phyloP scores from a whole-genome alignment of 2,329 filamentous ascomycete genomes.

The Trichoderma afroharzianum region DNA sequence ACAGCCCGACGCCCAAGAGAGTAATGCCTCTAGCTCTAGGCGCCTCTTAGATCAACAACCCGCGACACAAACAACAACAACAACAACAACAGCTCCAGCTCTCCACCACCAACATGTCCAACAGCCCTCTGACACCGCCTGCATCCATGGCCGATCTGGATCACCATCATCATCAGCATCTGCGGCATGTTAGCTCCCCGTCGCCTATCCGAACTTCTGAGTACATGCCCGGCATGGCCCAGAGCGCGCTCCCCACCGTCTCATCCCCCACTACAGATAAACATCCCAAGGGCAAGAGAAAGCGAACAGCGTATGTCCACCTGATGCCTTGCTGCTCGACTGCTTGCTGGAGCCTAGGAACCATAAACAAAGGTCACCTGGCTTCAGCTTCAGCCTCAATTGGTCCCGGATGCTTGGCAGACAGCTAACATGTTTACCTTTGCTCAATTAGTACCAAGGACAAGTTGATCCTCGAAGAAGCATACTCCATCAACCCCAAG shows the following conservation, averaged over 20 bases:
- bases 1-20: neutral
- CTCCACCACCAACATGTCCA: conserved; percentile 22
- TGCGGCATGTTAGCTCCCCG: conserved; percentile 19
- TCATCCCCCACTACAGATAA: conserved; percentile 32
- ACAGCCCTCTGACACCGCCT: conserved; percentile 22
- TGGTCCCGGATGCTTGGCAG: neutral
- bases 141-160: conserved; percentile 26
- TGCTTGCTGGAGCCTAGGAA: conserved; percentile 20
- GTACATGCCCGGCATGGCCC: conserved; percentile 9
- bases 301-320: conserved; percentile 58
- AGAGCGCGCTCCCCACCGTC: conserved; percentile 21
- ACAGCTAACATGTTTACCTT: neutral
- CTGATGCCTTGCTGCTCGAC: neutral
- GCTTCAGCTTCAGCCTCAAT: neutral
- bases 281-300: conserved; percentile 59
- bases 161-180: conserved; percentile 18
- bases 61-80: neutral
- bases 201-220: conserved; percentile 23
- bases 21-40: conserved; percentile 10
- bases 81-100: neutral
- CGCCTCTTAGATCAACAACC: conserved; percentile 13
- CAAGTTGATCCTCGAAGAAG: conserved; percentile 81
- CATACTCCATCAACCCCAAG: conserved; percentile 81
- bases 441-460: conserved; percentile 66
- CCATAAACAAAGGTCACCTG: conserved; percentile 17